Percentiles rank a stretch among this genome's conserved stretches.
Evolutionary conservation across 192 early-diverging fungal genomes (phyloP).

Genomic region (Podila epigama): DNA sequence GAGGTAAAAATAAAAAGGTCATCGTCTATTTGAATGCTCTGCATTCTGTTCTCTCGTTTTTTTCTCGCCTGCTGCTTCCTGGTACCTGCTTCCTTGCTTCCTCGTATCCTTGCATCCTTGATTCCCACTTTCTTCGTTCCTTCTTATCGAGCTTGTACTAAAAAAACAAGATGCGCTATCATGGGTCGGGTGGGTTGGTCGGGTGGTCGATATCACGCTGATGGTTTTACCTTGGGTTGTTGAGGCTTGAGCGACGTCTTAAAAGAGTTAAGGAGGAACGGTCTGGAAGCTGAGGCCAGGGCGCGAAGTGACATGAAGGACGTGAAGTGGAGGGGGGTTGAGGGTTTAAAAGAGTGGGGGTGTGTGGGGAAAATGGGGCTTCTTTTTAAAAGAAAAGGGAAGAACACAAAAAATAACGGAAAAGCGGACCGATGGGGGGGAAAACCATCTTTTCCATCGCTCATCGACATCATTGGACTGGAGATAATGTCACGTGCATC

Average conservation of each 20-base stretch:
- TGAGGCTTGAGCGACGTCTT: conserved; percentile 48
- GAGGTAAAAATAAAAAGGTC: background rate
- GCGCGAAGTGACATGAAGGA: conserved; percentile 50
- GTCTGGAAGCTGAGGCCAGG: conserved; percentile 46
- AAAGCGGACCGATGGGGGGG: background rate
- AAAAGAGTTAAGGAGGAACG: conserved; percentile 43
- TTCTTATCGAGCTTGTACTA: background rate
- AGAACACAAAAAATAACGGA: background rate
- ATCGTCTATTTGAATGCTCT: no score
- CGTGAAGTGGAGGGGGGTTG: conserved; percentile 20
- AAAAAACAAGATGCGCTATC: background rate
- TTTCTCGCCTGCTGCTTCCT: no score
- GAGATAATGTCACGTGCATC: no score
- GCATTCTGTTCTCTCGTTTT: no score
- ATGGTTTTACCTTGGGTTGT: conserved; percentile 34
- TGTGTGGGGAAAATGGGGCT: no score
- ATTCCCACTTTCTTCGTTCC: no score
- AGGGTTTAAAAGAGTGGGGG: background rate
- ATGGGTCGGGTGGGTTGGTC: background rate
- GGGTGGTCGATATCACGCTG: background rate
- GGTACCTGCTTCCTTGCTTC: no score
- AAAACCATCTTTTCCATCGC: no score
- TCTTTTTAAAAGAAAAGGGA: background rate
- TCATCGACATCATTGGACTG: no score
- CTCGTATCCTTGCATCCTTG: no score